Percentiles rank a stretch among this genome's conserved stretches.
These are phyloP conservation scores for Chenopodium berlandieri DNA, from an alignment of 148 eudicot genomes.

Conservation along the genomic window DNA sequence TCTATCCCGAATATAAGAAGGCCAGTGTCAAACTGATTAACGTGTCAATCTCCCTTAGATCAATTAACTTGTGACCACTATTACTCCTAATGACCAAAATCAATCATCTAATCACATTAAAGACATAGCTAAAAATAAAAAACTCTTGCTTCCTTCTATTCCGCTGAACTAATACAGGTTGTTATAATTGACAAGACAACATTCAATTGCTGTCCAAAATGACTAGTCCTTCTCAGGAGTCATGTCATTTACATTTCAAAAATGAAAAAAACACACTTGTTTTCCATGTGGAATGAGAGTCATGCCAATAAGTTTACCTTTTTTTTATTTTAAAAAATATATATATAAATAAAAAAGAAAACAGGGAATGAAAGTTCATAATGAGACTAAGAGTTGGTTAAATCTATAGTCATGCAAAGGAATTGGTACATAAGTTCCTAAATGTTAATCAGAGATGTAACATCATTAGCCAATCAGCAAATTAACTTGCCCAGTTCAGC, in stretches of 20 bases:
- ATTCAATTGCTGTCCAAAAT: not conserved
- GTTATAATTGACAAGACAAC: not conserved
- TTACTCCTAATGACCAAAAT: not conserved
- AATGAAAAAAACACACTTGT: slow-evolving; percentile 2
- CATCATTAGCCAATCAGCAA: not conserved
- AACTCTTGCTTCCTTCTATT: not conserved
- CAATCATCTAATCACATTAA: not conserved
- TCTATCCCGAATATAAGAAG: slow-evolving; percentile 3
- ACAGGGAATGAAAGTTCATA: not conserved
- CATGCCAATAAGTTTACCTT: not conserved
- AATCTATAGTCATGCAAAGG: not conserved
- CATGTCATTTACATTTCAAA: not conserved
- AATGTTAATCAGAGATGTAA: not conserved
- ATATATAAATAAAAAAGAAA: too few relatives aligned
- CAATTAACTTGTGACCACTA: not conserved
- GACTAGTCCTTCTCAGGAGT: not conserved
- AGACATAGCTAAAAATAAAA: not conserved
- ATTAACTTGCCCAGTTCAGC: not conserved
- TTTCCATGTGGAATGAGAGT: not conserved
- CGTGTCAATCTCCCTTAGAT: not conserved
- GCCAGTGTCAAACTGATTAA: not conserved
- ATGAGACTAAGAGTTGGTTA: not conserved
- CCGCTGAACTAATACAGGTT: not conserved
- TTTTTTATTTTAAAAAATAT: too few relatives aligned
- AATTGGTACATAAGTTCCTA: not conserved